Evolutionary conservation across 2,329 filamentous ascomycete species (phyloP), one percentile per base, ranked within the genome.

Genomic region (Thermoascus crustaceus): DNA sequence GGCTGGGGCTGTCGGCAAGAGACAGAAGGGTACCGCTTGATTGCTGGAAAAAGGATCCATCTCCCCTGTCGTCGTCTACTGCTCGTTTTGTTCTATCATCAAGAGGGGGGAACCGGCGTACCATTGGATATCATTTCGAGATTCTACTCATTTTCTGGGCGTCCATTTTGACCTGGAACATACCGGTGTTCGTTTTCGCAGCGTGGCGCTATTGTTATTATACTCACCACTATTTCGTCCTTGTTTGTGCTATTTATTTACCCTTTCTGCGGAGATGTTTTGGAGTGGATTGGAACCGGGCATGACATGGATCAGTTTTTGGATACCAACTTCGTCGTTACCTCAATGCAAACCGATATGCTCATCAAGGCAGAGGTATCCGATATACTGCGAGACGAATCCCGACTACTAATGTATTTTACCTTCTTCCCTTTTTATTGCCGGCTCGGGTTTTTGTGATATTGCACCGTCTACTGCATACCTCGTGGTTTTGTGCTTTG

Each of bases 1-100:
- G 43, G 65, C 67, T 27, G 55, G 65, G 35, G 60, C 67, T 19
- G 57, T 61, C 19, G 61, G 57, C 7, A 70, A 70, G 45, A 56
- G 66, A 43, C 66, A 69, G 45, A 70, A 69, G 46, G 66, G 61
- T 24, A 54, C 55, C 30, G 45, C 55, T 36, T 61, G 45, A 53
- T 41, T 20, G 9, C 25, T n/a, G 22, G 32, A 4, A 17, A 32
- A 27, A 35, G 32, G 11, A 21, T 20, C 14, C 19, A 18, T 22
- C 5, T 38, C 10, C 17, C 19, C 37, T 34, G 14, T 13, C 10
- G 38, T 34, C 32, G 22, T 38, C 26, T 40, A 34, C 36, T 34
- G 35, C 23, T 38, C 32, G 40, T 25, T 35, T 35, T 38, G 24
- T 30, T 39, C 34, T 38, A 24, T 29, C 31, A 44, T 35, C 33